Conservation (phyloP, 2,329 filamentous ascomycete genomes). For the Mycosphaerella sp. region DNA sequence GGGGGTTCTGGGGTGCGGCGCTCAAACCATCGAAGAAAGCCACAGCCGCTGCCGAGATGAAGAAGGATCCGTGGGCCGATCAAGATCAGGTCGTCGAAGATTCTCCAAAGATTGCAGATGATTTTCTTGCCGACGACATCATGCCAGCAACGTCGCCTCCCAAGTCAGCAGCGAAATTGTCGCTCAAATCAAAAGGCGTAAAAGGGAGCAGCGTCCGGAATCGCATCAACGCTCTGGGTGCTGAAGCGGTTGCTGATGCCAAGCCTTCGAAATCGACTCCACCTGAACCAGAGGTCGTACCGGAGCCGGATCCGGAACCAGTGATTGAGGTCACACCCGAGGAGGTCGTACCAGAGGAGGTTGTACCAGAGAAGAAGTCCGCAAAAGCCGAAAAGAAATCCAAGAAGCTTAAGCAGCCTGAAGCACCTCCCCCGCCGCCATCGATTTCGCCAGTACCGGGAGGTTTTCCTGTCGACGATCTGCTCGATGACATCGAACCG, state of each 20-base stretch:
- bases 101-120: constrained; percentile 40
- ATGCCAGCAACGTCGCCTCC: constrained; percentile 36
- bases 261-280: constrained; percentile 34
- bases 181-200: constrained; percentile 39
- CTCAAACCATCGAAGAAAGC: constrained; percentile 41
- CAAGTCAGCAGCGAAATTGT: constrained; percentile 37
- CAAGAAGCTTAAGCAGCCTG: constrained; percentile 20
- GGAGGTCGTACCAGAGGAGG: constrained; percentile 30
- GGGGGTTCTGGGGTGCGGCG: constrained; percentile 41
- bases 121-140: constrained; percentile 36
- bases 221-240: constrained; percentile 44
- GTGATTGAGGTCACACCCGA: constrained; percentile 12
- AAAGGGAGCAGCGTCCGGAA: constrained; percentile 46
- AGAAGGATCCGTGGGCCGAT: constrained; percentile 39
- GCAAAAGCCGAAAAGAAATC: constrained; percentile 22
- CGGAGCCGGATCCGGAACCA: constrained; percentile 17
- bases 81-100: constrained; percentile 36
- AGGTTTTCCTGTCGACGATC: constrained; percentile 43
- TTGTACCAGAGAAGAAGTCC: constrained; percentile 25
- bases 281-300: constrained; percentile 27
- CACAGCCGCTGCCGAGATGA: constrained; percentile 27
- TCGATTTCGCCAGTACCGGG: constrained; percentile 38
- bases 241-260: constrained; percentile 33
- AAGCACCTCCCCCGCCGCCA: constrained; percentile 17
- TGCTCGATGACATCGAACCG: constrained; percentile 26